Base-by-base conservation (phyloP, 257 asterid genomes). In the Petunia axillaris region DNA sequence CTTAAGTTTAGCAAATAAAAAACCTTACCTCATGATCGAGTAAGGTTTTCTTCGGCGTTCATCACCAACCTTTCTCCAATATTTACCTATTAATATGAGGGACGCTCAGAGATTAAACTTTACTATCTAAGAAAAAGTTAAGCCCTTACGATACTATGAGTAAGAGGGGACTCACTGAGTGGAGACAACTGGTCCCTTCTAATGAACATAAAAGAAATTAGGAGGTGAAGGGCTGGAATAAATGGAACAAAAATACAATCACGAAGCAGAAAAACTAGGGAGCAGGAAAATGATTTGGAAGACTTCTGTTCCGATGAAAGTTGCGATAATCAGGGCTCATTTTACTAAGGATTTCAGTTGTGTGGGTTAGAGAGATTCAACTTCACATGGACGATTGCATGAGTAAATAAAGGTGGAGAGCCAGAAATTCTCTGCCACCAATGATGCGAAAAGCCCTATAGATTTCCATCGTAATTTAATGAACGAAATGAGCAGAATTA, bases 1-100 rank as follows among this genome's bases (percentile, higher is more conserved):
- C 2, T 4, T 35, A 1, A 50, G 44, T 71, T 48, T 14, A 39
- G 11, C 9, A 25, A 25, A 25, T 58, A n/a, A n/a, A 80, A 64
- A 48, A 76, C 35, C 81, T 84, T 79, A 95, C 99, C 95, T 86
- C 89, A 93, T 80, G 81, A 93, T 91, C 10, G 97, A 92, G 84
- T 86, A 91, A 16, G 97, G 97, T 79, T 92, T 95, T 86, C 85
- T 93, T 84, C 89, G 89, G 62, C 88, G 90, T 77, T 92, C 96
- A 71, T 92, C 95, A 83, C 93, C 93, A 88, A 95, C 85, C 88
- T 88, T 95, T 67, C 55, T 91, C 99, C 98, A 95, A 78, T 95
- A 95, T 83, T 58, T 93, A 76, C 90, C 99, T 95, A 85, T 82
- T 36, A 78, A 75, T 53, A 78, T 60, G 84, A 79, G 44, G 84